Evolutionary conservation across 345 rosid genomes (phyloP), one percentile per base, ranked within the genome.

Genomic region (Salix suchowensis): DNA sequence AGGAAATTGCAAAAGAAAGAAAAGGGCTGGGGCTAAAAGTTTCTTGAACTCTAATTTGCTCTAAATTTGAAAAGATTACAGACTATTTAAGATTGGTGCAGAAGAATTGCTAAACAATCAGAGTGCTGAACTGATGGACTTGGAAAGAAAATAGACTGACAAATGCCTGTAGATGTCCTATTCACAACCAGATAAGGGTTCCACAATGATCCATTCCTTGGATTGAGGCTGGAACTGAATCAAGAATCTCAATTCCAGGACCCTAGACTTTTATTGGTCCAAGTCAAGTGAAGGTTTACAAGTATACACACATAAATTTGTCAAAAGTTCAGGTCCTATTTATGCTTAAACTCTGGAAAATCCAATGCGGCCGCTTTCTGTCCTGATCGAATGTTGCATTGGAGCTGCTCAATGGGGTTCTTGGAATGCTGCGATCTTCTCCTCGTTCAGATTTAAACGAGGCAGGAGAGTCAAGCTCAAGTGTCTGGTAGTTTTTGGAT

Each of bases 351-450:
- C 89, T 90, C 77, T 84, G 87, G 67, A 94, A 88, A 68, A 89
- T 89, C 98, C 97, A 92, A 82, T 86, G 89, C 16, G 89, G 94
- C 46, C 83, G 84, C 76, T 88, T 88, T 79, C 79, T 88, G 58
- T 88, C 91, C 77, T 83, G 88, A 78, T 88, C 92, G 67, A 85
- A 84, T 36, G 83, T 83, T 61, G 90, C 84, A 65, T 86, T 88
- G 52, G 91, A 88, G 83, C 88, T 88, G 82, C 92, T 82, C 64
- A 87, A 82, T 4, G 89, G 89, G 14, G 92, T 85, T 72, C 70
- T 86, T 5, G 89, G 89, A 32, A 82, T 79, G 26, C 88, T 87
- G 77, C 84, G 72, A 69, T 85, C 89, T 55, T 85, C 83, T 11
- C 85, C 81, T 74, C 68, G 65, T 18, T 84, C 86, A 3, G 84